Percentiles rank a stretch among this genome's conserved stretches.
phyloP scores from a whole-genome alignment of 2,329 filamentous ascomycete genomes.

The Fusarium citri region DNA sequence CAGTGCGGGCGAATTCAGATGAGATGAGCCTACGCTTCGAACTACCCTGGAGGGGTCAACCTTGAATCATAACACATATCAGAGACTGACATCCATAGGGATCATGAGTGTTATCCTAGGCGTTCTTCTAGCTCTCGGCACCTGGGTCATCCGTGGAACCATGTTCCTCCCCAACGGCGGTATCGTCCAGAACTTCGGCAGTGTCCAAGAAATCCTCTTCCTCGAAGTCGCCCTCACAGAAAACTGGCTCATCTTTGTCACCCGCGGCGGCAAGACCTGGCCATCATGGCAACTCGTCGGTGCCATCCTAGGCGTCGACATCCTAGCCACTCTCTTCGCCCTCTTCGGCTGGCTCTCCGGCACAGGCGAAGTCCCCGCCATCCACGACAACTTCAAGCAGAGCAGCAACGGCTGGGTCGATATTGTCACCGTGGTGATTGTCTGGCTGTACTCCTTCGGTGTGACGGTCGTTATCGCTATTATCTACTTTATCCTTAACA shows the following conservation, averaged over 20 bases:
- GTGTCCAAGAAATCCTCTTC: slow-evolving; percentile 20
- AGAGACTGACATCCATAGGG: not conserved
- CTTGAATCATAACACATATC: too few species aligned
- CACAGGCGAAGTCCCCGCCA: not conserved
- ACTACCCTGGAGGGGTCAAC: too few species aligned
- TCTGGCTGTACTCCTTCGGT: slow-evolving; percentile 33
- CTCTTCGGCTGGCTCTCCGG: slow-evolving; percentile 29
- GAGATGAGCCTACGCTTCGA: too few species aligned
- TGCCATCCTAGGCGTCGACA: slow-evolving; percentile 10
- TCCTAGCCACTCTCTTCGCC: slow-evolving; percentile 9
- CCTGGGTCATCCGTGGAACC: slow-evolving; percentile 1
- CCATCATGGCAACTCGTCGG: slow-evolving; percentile 32
- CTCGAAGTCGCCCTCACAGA: slow-evolving; percentile 29
- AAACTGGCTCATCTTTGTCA: slow-evolving; percentile 37
- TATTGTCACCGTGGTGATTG: slow-evolving; percentile 20
- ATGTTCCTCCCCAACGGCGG: slow-evolving; percentile 13
- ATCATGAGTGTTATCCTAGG: slow-evolving; percentile 25
- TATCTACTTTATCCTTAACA: slow-evolving; percentile 28
- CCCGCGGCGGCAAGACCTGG: slow-evolving; percentile 26
- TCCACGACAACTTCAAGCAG: slow-evolving; percentile 10
- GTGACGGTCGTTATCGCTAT: slow-evolving; percentile 31
- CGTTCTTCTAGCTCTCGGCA: not conserved
- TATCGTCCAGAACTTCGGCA: slow-evolving; percentile 16
- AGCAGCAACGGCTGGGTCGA: slow-evolving; percentile 32
- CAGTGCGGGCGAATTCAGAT: too few species aligned